phyloP scores from a whole-genome alignment of 768 basidiomycete genomes.

The Baorangia bicolor region DNA sequence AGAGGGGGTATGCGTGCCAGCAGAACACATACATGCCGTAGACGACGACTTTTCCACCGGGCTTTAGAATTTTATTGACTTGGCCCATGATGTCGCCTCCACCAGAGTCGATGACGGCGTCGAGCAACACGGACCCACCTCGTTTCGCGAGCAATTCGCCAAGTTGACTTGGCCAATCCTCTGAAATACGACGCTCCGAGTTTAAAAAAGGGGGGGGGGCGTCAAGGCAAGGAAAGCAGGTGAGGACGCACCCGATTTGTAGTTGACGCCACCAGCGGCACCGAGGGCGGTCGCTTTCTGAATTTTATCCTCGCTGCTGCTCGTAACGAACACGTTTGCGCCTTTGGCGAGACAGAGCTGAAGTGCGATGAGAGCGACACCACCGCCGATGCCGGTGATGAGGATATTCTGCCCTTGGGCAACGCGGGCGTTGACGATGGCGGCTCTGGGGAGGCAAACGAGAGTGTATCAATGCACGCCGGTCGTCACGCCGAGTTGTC shows the following conservation, averaged over 20 bases:
- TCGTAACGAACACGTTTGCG: slow-evolving; percentile 82
- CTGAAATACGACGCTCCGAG: slow-evolving; percentile 27
- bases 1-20: background rate
- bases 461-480: background rate
- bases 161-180: slow-evolving; percentile 54
- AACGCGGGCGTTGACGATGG: slow-evolving; percentile 63
- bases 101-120: slow-evolving; percentile 67
- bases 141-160: slow-evolving; percentile 39
- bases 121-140: slow-evolving; percentile 36
- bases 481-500: background rate
- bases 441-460: slow-evolving; percentile 44
- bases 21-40: slow-evolving; percentile 56
- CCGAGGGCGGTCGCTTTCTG: slow-evolving; percentile 62
- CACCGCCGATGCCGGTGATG: slow-evolving; percentile 82
- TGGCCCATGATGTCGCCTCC: slow-evolving; percentile 63
- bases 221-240: background rate
- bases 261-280: slow-evolving; percentile 74
- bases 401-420: slow-evolving; percentile 67
- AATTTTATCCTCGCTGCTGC: slow-evolving; percentile 68
- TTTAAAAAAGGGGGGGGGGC: background rate
- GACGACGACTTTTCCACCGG: slow-evolving; percentile 58
- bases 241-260: slow-evolving; percentile 56
- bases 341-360: slow-evolving; percentile 76
- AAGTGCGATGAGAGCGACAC: slow-evolving; percentile 74
- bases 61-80: slow-evolving; percentile 49